A percentile compares a stretch with the other conserved stretches of the same genome.
Evolutionary conservation across 495 filamentous ascomycete genomes (phyloP).

Genomic region (Aspergillus egyptiacus): DNA sequence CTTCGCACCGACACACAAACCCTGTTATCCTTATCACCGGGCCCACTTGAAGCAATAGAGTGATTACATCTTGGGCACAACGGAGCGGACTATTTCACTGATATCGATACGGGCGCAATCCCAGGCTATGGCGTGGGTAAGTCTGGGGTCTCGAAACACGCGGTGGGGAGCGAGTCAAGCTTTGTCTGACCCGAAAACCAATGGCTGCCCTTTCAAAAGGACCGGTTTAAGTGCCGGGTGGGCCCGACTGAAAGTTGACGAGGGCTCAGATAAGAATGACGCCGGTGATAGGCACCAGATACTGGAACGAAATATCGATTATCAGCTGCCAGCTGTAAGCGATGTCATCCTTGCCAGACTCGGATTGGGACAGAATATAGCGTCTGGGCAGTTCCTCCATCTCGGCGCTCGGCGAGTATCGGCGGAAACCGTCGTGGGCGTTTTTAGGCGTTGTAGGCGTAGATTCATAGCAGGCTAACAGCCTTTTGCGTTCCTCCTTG

Average conservation of each 20-base stretch:
- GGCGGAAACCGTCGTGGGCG: no score
- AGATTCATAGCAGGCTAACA: no score
- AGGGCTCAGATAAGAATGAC: slow-evolving; percentile 12
- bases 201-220: background rate
- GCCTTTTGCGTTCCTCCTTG: no score
- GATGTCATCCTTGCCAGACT: background rate
- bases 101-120: slow-evolving; percentile 5
- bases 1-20: slow-evolving; percentile 4
- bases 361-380: background rate
- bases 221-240: slow-evolving; percentile 8
- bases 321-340: background rate
- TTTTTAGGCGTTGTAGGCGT: no score
- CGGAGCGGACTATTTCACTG: slow-evolving; percentile 1
- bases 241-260: background rate
- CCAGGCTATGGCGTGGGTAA: background rate
- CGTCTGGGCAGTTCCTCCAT: no score
- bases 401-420: no score
- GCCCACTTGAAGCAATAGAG: slow-evolving; percentile 5
- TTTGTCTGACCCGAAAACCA: background rate
- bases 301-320: background rate
- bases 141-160: slow-evolving; percentile 6
- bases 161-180: slow-evolving; percentile 7
- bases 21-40: slow-evolving; percentile 2
- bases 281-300: slow-evolving; percentile 17
- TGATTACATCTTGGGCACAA: background rate